Evolutionary conservation across 768 basidiomycete species (phyloP), one percentile per base, ranked within the genome.

Genomic region (Boletus sp.): DNA sequence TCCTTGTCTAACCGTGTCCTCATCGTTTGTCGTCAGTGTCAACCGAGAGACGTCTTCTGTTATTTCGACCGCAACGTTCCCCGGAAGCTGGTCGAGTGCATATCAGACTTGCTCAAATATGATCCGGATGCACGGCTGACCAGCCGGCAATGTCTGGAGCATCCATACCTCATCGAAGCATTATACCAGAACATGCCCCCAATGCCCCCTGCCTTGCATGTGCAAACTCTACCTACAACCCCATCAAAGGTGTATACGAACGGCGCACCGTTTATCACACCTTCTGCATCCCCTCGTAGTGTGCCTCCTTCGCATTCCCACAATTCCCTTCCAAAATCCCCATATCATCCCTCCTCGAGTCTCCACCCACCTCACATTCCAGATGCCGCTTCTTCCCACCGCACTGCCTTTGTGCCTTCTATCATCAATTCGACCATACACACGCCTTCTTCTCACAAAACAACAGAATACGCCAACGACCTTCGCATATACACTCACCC

Each of bases 61-160:
- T 80, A 90, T 14, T 98, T 98, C 65, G 88, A 90, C 53, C 82
- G 80, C 52, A 81, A 74, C 11, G 84, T 94, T 21, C 93, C 95
- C 5, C 72, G 79, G 49, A 90, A 83, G 33, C 78, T 99, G 47
- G 77, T 99, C 65, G 87, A 97, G 65, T 95, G 93, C 72, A 97
- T 99, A 66, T 79, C 84, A 45, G 92, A 96, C 66, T 78, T 98
- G 15, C 82, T 99, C 56, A 88, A 85, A 64, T 98, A 97, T 73
- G 92, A 98, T 64, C 95, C 97, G 25, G 84, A 85, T 38, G 77
- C 80, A 46, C 88, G 97, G 29, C 77, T 98, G 46, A 97, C 94
- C 1, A 88, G 91, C 53, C 80, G 80, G 46, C 83, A 95, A 68
- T 96, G 94, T 69, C 75, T 97, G 57, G 83, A 93, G 32, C 94